A percentile compares a stretch with the other conserved stretches of the same genome.
phyloP scores from a whole-genome alignment of 23 red algal genomes.

The Rhodosorus marinus region DNA sequence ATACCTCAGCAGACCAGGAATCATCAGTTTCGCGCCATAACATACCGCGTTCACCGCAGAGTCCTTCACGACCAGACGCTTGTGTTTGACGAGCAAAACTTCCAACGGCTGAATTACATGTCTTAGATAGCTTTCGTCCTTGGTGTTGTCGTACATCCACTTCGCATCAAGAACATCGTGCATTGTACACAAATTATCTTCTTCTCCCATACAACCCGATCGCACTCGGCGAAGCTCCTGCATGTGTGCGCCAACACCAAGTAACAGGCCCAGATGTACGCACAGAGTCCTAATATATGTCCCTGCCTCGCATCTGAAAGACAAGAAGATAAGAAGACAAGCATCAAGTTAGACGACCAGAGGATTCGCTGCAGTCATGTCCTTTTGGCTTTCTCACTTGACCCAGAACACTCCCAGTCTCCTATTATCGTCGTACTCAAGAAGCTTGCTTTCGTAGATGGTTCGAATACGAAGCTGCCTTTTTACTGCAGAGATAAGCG shows the following conservation, averaged over 20 bases:
- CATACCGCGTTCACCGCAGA: slow-evolving; percentile 76
- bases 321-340: too few relatives aligned
- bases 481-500: slow-evolving; percentile 94
- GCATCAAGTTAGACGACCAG: too few relatives aligned
- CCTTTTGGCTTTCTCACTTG: too few relatives aligned
- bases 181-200: slow-evolving; percentile 57
- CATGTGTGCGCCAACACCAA: slow-evolving; percentile 85
- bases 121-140: slow-evolving; percentile 79
- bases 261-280: slow-evolving; percentile 65
- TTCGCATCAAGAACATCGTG: slow-evolving; percentile 95
- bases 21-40: slow-evolving; percentile 96
- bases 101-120: slow-evolving; percentile 80
- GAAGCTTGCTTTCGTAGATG: slow-evolving; percentile 68
- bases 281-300: slow-evolving; percentile 95
- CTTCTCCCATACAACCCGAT: slow-evolving; percentile 53
- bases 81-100: slow-evolving; percentile 46
- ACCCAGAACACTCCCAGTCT: slow-evolving; percentile 73
- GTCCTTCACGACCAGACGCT: slow-evolving; percentile 85
- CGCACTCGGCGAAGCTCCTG: slow-evolving; percentile 90
- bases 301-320: slow-evolving; percentile 86
- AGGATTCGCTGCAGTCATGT: too few relatives aligned
- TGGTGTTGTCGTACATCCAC: slow-evolving; percentile 70
- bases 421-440: slow-evolving; percentile 63
- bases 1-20: slow-evolving; percentile 64
- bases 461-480: slow-evolving; percentile 86